phyloP scores from a whole-genome alignment of 2,329 filamentous ascomycete genomes.

The Metarhizium brunneum region DNA sequence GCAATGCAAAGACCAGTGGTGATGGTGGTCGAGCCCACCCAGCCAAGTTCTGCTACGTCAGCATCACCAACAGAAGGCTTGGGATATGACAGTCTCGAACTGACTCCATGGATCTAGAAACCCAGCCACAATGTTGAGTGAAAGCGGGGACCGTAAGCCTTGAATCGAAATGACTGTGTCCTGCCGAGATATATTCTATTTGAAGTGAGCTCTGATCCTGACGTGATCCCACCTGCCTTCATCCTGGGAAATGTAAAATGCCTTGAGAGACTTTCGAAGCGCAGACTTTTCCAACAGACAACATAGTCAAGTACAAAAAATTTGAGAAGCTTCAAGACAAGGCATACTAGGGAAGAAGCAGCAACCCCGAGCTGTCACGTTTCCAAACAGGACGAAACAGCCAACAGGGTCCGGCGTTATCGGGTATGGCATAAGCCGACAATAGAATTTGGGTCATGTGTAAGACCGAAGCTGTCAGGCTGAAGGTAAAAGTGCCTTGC shows the following conservation, averaged over 20 bases:
- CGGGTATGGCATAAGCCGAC: background rate
- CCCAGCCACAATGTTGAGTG: background rate
- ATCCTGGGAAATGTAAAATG: background rate
- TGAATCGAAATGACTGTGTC: background rate
- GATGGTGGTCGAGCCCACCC: background rate
- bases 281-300: background rate
- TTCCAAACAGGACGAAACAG: background rate
- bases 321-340: background rate
- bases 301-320: background rate
- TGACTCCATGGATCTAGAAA: background rate
- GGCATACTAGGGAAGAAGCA: background rate
- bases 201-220: background rate
- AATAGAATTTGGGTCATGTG: background rate
- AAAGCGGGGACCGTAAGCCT: background rate
- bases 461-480: background rate
- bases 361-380: background rate
- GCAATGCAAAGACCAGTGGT: background rate
- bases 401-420: background rate
- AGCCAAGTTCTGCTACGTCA: background rate
- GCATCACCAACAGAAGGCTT: background rate
- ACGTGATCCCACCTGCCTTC: background rate
- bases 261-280: background rate
- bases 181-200: background rate
- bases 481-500: background rate
- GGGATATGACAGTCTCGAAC: background rate